These are phyloP conservation scores for Boechera divaricarpa DNA, from an alignment of 345 rosid species.

Conservation along the genomic window DNA sequence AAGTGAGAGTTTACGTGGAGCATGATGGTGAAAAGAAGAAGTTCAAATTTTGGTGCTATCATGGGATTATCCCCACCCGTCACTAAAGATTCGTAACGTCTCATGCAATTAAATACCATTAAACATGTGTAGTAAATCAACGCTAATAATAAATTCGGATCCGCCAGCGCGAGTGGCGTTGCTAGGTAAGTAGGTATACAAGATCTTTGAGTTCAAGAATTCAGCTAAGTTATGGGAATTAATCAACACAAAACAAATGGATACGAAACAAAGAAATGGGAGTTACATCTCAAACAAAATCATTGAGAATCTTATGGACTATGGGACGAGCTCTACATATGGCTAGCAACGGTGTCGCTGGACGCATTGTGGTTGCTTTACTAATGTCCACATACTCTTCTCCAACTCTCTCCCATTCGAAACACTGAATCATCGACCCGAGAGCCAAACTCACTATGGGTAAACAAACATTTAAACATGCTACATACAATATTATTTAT, in stretches of 20 bases:
- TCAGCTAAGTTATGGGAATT: too few relatives aligned
- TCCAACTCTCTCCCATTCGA: conserved; percentile 49
- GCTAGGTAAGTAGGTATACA: too few relatives aligned
- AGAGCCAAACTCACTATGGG: conserved; percentile 25
- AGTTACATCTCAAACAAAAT: conserved; percentile 12
- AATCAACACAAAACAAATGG: background rate
- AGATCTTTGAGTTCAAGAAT: too few relatives aligned
- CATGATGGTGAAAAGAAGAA: background rate
- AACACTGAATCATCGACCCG: conserved; percentile 42
- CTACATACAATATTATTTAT: too few relatives aligned
- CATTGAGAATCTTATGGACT: conserved; percentile 14
- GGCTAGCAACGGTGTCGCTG: conserved; percentile 46
- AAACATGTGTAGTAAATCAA: too few relatives aligned
- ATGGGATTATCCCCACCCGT: background rate
- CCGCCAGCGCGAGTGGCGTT: too few relatives aligned
- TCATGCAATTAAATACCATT: background rate
- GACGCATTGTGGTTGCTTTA: conserved; percentile 44
- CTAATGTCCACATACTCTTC: conserved; percentile 45
- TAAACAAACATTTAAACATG: too few relatives aligned
- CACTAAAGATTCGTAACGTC: conserved; percentile 21
- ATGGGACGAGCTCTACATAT: conserved; percentile 33
- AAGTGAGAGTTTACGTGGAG: background rate
- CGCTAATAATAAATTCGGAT: background rate
- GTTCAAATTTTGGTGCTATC: background rate
- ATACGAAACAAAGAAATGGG: background rate